A percentile compares a stretch with the other conserved stretches of the same genome.
phyloP scores from a whole-genome alignment of 768 basidiomycete genomes.

The Roridomyces roridus region DNA sequence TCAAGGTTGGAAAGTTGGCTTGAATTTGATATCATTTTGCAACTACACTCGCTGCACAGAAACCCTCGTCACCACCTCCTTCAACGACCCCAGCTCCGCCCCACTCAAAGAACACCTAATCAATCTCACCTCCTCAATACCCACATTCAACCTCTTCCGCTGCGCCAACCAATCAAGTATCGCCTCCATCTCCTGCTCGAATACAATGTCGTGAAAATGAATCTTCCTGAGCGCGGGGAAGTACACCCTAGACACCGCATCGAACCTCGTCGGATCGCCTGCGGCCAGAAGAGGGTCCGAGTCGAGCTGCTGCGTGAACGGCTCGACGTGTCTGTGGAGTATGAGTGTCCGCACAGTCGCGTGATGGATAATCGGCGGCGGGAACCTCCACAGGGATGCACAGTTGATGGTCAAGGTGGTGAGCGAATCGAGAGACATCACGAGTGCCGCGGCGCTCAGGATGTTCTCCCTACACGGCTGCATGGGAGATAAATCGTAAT shows the following conservation, averaged over 20 bases:
- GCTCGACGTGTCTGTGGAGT: not conserved
- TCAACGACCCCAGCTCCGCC: constrained; percentile 8
- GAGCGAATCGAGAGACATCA: constrained; percentile 3
- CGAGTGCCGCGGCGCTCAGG: not conserved
- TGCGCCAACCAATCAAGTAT: constrained; percentile 19
- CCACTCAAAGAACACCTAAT: not conserved
- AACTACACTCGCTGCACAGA: not conserved
- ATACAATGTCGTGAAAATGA: not conserved
- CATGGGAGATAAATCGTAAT: no score
- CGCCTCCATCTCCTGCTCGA: not conserved
- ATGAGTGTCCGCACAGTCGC: not conserved
- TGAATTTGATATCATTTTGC: no score
- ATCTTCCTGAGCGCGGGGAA: constrained; percentile 5
- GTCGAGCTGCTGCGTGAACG: constrained; percentile 5
- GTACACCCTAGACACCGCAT: constrained; percentile 1
- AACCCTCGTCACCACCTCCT: constrained; percentile 4
- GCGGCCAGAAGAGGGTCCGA: constrained; percentile 14
- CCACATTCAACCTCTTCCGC: constrained; percentile 9
- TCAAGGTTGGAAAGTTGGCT: no score
- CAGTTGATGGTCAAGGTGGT: not conserved
- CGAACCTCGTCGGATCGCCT: constrained; percentile 4
- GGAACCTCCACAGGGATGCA: not conserved
- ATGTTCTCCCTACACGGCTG: constrained; percentile 7
- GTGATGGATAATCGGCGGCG: not conserved
- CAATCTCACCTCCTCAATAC: constrained; percentile 5